A percentile compares a stretch with the other conserved stretches of the same genome.
Evolutionary conservation across 306 rosid genomes (phyloP).

Genomic region (Biancaea sappan): DNA sequence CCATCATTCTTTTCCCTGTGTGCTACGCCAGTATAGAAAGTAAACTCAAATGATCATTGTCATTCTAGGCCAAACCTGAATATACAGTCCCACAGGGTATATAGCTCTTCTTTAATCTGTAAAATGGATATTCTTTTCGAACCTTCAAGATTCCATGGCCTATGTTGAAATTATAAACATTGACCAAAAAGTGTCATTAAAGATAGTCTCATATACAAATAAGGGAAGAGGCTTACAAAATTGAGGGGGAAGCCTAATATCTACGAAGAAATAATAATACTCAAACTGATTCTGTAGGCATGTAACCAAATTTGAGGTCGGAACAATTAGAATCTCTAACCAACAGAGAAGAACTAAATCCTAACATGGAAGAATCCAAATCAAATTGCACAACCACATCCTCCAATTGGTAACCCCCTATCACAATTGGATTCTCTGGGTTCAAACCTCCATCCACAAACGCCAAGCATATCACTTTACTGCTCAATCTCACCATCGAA

Average conservation of each 20-base stretch:
- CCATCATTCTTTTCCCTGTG: too few species aligned
- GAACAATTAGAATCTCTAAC: conserved; percentile 40
- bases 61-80: too few species aligned
- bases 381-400: conserved; percentile 52
- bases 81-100: too few species aligned
- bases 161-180: too few species aligned
- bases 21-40: too few species aligned
- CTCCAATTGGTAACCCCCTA: conserved; percentile 65
- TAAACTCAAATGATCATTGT: too few species aligned
- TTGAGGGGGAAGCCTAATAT: neutral
- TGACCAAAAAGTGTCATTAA: too few species aligned
- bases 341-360: conserved; percentile 50
- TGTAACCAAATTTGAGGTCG: conserved; percentile 17
- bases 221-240: too few species aligned
- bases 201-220: too few species aligned
- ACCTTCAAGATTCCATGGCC: too few species aligned
- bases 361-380: conserved; percentile 48
- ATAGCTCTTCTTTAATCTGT: too few species aligned
- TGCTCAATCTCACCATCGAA: conserved; percentile 51
- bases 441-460: conserved; percentile 60
- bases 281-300: conserved; percentile 20
- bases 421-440: conserved; percentile 37
- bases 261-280: neutral
- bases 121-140: too few species aligned
- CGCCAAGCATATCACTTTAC: conserved; percentile 50